phyloP scores from a whole-genome alignment of 225 moss, liverwort and hornwort species.

The Pseudoscleropodium purum region DNA sequence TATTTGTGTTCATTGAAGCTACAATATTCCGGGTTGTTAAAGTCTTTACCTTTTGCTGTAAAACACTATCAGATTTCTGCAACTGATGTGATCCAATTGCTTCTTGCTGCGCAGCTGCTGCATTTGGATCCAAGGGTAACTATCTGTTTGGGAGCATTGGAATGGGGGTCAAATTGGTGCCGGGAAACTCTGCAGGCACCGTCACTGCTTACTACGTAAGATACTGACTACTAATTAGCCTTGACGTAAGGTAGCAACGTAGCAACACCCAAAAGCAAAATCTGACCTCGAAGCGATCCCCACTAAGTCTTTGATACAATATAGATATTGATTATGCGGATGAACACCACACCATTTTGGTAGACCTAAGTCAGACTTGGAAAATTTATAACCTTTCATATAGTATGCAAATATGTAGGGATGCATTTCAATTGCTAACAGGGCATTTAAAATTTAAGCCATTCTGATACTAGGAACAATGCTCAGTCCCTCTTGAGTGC shows the following conservation, averaged over 20 bases:
- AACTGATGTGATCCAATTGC: background rate
- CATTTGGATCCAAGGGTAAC: slow-evolving; percentile 36
- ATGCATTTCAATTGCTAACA: background rate
- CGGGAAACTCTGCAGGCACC: slow-evolving; percentile 47
- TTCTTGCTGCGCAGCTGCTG: slow-evolving; percentile 32
- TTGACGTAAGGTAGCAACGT: background rate
- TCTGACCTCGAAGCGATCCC: background rate
- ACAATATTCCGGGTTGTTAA: background rate
- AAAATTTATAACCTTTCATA: background rate
- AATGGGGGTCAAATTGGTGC: slow-evolving; percentile 40
- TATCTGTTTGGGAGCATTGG: slow-evolving; percentile 43
- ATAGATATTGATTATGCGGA: background rate
- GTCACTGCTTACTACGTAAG: slow-evolving; percentile 56
- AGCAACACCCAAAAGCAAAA: background rate
- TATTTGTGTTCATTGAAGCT: background rate
- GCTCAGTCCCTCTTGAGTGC: background rate
- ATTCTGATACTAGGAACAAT: background rate
- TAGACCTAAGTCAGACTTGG: background rate
- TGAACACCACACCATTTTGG: background rate
- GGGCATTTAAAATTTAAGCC: background rate
- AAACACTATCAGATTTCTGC: background rate
- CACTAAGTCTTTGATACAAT: background rate
- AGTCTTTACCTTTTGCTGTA: background rate
- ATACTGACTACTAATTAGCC: background rate
- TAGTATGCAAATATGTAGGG: background rate